A percentile compares a stretch with the other conserved stretches of the same genome.
phyloP scores from a whole-genome alignment of 2,329 filamentous ascomycete genomes.

The Epicoccum nigrum region DNA sequence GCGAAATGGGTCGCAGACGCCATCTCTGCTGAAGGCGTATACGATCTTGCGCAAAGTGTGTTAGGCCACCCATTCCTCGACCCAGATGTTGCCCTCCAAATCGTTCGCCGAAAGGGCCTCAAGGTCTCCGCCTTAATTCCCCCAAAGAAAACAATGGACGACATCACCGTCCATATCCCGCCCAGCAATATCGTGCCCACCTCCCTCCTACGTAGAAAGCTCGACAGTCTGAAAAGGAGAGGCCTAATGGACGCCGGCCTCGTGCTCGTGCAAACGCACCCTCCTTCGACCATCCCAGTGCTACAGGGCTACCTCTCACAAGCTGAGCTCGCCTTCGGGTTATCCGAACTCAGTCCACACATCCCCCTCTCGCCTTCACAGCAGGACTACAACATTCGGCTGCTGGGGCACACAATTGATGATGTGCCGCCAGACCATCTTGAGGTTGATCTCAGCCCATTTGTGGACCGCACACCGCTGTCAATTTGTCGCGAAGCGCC shows the following conservation, averaged over 20 bases:
- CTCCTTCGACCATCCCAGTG: constrained; percentile 38
- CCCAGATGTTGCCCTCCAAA: constrained; percentile 54
- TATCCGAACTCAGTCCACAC: constrained; percentile 45
- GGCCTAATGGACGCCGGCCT: constrained; percentile 65
- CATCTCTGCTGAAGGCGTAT: constrained; percentile 60
- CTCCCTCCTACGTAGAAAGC: constrained; percentile 52
- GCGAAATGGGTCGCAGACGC: constrained; percentile 65
- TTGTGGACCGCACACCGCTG: constrained; percentile 62
- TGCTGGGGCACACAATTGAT: constrained; percentile 45
- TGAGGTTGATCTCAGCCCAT: constrained; percentile 54
- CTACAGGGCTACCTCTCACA: constrained; percentile 63
- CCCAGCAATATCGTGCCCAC: constrained; percentile 52
- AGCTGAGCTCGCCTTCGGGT: constrained; percentile 59
- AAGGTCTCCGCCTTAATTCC: constrained; percentile 59
- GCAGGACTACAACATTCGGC: constrained; percentile 42
- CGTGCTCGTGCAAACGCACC: constrained; percentile 56
- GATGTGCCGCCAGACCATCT: constrained; percentile 30
- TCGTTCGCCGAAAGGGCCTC: constrained; percentile 48
- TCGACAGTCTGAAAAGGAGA: constrained; percentile 54
- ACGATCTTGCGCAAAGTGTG: constrained; percentile 65
- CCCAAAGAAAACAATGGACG: constrained; percentile 60
- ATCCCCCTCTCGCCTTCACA: not conserved
- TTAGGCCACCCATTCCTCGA: constrained; percentile 66
- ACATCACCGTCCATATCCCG: constrained; percentile 60
- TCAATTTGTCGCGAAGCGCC: constrained; percentile 59